Base-by-base conservation (phyloP, 176 grass and related monocot species). In the Carex kokanica region DNA sequence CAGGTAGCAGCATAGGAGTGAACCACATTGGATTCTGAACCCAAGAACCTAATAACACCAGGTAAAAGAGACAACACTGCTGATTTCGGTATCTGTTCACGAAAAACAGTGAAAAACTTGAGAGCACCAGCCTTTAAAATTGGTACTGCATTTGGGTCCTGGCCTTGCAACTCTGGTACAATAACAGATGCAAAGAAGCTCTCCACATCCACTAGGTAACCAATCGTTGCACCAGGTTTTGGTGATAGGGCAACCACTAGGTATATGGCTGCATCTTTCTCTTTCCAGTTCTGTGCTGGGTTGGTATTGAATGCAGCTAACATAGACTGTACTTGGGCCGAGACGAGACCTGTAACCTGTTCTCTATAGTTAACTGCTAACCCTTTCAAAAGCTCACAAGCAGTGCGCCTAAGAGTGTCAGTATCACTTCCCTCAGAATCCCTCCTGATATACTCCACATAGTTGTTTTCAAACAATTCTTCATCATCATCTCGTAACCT, bases 81-180 rank as follows among this genome's bases (percentile, higher is more conserved):
- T 34, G 81, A 70, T 83, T 98, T 98, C 45, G 95, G 90, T 66
- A 98, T 91, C 68, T 94, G 88, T 55, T 98, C 95, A 82, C 85
- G 86, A 78, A 98, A 98, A 61, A 93, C 92, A 79, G 94, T 98
- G 82, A 98, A 95, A 74, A 98, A 98, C 64, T 93, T 98, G 78
- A 98, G 87, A 5, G 87, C 87, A n/a, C 92, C 94, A 54, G 92
- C 95, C 88, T 98, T 98, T 36, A 98, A 90, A 89, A 98, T 95
- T 34, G 90, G 95, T 68, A 86, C 80, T 65, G 88, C 83, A 72
- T 98, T 88, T 74, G 87, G 82, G 61, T 98, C 95, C 73, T 86
- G 72, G 17, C 84, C 84, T 72, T 93, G 95, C 56, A 98, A 84
- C 83, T 98, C 95, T 8, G 95, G 88, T 38, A 98, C 67, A 60